Evolutionary conservation across 257 asterid genomes (phyloP).

Genomic region (Leonotis leonurus): DNA sequence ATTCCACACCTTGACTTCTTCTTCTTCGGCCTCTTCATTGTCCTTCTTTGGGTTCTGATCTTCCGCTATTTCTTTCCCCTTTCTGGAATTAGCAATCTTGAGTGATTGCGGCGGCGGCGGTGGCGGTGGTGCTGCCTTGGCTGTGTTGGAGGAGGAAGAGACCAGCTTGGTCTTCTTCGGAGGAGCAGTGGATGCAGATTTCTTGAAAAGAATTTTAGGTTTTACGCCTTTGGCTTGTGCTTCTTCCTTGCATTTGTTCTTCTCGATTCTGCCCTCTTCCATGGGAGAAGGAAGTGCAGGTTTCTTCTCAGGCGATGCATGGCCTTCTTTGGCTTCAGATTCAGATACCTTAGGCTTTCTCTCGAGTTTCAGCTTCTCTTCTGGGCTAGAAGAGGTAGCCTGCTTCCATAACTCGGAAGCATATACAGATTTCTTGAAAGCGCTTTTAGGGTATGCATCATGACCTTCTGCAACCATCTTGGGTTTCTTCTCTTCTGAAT

Average conservation of each 20-base stretch:
- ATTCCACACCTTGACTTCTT: constrained; percentile 47
- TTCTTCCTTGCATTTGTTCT: too few relatives aligned
- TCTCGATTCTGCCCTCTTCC: too few relatives aligned
- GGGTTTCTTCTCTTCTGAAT: not conserved
- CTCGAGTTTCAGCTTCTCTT: too few relatives aligned
- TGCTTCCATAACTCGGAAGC: too few relatives aligned
- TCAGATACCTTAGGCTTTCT: too few relatives aligned
- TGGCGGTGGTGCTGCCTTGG: too few relatives aligned
- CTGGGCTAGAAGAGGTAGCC: too few relatives aligned
- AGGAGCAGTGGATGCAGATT: not conserved
- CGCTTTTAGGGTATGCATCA: not conserved
- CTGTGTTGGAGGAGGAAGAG: not conserved
- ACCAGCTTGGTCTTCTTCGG: too few relatives aligned
- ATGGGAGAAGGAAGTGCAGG: too few relatives aligned
- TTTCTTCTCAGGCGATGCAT: too few relatives aligned
- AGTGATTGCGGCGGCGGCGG: too few relatives aligned
- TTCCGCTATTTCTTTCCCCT: constrained; percentile 6
- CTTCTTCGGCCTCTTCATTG: constrained; percentile 16
- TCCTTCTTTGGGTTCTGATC: constrained; percentile 13
- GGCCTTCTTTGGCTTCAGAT: too few relatives aligned
- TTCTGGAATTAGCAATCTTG: not conserved
- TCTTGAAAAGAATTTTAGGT: not conserved
- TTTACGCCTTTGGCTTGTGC: not conserved
- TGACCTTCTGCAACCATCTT: not conserved
- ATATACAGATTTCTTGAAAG: not conserved